These are phyloP conservation scores for Calonectria montana DNA, from an alignment of 2,329 filamentous ascomycete genomes.

Conservation along the genomic window DNA sequence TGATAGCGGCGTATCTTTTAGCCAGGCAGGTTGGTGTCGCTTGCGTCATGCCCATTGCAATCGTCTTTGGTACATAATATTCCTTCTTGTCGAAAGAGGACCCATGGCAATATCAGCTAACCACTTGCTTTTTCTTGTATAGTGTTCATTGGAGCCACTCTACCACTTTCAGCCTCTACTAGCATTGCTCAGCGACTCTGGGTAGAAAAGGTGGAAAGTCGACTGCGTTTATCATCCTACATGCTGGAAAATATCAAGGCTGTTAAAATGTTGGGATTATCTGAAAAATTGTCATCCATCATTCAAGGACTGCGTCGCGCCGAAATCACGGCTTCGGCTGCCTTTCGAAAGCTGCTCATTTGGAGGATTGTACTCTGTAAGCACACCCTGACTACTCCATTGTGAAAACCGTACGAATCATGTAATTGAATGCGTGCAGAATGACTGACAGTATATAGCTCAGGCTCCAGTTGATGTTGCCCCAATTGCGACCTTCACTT, in stretches of 20 bases:
- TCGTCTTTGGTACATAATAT: not conserved
- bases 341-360: not conserved
- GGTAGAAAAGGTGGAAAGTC: not conserved
- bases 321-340: not conserved
- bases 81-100: not conserved
- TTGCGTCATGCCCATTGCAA: not conserved
- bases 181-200: not conserved
- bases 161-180: not conserved
- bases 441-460: not conserved
- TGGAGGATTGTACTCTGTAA: not conserved
- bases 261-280: not conserved
- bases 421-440: not conserved
- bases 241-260: not conserved
- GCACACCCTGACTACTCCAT: not conserved
- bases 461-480: not conserved
- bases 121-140: not conserved
- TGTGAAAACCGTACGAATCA: not conserved
- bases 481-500: not conserved
- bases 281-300: not conserved
- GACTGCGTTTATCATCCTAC: not conserved
- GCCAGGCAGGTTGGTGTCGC: not conserved
- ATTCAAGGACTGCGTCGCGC: not conserved
- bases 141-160: not conserved
- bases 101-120: not conserved
- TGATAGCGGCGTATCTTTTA: not conserved